Evolutionary conservation across 2,329 filamentous ascomycete genomes (phyloP).

Genomic region (Boeremia lycopersici): DNA sequence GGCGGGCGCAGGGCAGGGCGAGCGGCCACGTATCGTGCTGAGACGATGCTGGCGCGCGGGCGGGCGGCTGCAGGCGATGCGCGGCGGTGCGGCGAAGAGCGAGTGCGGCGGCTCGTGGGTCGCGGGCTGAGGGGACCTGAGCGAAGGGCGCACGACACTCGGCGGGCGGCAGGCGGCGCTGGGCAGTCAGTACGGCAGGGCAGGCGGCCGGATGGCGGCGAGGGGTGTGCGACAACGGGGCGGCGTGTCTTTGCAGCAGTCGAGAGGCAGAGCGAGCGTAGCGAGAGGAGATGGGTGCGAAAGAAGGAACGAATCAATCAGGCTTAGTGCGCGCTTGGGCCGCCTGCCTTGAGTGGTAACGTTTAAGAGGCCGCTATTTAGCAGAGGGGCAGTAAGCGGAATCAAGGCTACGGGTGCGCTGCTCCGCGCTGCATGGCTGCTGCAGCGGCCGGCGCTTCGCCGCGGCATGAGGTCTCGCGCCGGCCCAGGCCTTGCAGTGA

Average conservation of each 20-base stretch:
- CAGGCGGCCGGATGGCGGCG: constrained; percentile 14
- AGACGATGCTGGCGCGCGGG: constrained; percentile 18
- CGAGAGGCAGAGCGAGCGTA: constrained; percentile 18
- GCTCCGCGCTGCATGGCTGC: constrained; percentile 3
- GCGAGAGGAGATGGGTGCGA: constrained; percentile 18
- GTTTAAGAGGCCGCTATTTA: constrained; percentile 25
- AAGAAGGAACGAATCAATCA: constrained; percentile 18
- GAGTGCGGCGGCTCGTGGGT: constrained; percentile 35
- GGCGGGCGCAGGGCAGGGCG: constrained; percentile 22
- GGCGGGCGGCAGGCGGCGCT: constrained; percentile 25
- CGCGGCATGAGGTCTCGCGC: constrained; percentile 5
- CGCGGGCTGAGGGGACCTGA: constrained; percentile 30
- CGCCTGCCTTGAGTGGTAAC: constrained; percentile 15
- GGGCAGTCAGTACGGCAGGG: constrained; percentile 19
- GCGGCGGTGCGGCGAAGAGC: constrained; percentile 30
- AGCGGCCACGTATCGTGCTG: constrained; percentile 28
- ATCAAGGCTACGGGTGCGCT: constrained; percentile 16
- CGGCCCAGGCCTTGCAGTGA: constrained; percentile 12
- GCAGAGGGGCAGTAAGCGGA: constrained; percentile 17
- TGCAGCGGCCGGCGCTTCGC: constrained; percentile 9
- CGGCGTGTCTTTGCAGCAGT: constrained; percentile 28
- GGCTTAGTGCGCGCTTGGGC: constrained; percentile 25
- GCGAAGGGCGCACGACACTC: constrained; percentile 28
- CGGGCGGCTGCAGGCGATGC: constrained; percentile 30
- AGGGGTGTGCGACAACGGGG: constrained; percentile 23